A percentile compares a stretch with the other conserved stretches of the same genome.
Conservation (phyloP, 306 rosid genomes). For the Casuarina equisetifolia region DNA sequence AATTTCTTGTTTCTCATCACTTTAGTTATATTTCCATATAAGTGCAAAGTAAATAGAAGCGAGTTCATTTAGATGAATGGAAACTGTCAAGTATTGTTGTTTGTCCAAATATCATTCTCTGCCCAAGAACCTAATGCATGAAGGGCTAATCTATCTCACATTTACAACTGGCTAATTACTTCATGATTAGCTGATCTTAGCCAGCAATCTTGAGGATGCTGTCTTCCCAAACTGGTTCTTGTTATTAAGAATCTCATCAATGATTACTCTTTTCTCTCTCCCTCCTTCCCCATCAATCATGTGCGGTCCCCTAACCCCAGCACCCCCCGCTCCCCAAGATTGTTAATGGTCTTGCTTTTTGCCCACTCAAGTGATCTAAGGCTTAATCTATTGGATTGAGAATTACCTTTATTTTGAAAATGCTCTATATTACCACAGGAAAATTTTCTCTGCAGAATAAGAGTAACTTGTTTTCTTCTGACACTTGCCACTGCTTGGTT, state of each 20-base stretch:
- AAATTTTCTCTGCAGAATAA: background rate
- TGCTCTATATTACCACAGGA: background rate
- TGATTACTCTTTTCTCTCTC: background rate
- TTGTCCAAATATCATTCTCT: background rate
- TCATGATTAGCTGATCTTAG: background rate
- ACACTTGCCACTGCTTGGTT: background rate
- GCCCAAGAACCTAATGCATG: background rate
- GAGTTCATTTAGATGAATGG: background rate
- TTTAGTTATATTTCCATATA: background rate
- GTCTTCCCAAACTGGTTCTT: background rate
- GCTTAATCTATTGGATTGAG: background rate
- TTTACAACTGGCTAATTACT: background rate
- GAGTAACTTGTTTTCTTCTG: background rate
- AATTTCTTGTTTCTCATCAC: background rate
- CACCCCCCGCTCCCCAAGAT: background rate
- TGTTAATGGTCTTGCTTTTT: background rate
- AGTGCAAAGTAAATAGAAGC: background rate
- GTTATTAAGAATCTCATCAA: background rate
- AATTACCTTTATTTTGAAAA: slow-evolving; percentile 1
- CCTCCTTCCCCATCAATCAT: background rate
- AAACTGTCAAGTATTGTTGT: background rate
- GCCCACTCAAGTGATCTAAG: background rate
- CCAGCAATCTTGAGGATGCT: background rate
- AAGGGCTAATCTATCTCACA: background rate
- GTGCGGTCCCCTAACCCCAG: too few relatives aligned